These are phyloP conservation scores for Pinus albicaulis DNA, from an alignment of 75 land plant genomes.

Conservation along the genomic window DNA sequence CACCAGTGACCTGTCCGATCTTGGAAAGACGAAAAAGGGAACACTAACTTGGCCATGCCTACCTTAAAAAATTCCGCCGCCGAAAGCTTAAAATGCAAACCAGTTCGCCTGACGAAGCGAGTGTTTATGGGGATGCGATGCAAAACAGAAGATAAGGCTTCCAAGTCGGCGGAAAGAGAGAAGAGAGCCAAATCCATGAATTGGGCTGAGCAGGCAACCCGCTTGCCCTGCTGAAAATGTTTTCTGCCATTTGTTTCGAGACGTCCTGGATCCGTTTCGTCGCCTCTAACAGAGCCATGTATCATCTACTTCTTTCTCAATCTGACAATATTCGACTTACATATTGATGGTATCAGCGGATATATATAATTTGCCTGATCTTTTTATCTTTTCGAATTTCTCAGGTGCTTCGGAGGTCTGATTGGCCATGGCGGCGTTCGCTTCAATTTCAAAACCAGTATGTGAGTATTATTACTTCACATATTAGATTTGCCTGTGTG, in stretches of 20 bases:
- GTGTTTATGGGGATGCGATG: too few relatives aligned
- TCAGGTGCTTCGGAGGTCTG: conserved; percentile 2
- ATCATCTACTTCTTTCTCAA: not conserved
- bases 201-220: too few relatives aligned
- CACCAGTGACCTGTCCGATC: too few relatives aligned
- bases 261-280: not conserved
- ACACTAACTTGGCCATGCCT: too few relatives aligned
- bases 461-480: not conserved
- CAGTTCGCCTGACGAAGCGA: too few relatives aligned
- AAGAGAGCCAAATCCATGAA: too few relatives aligned
- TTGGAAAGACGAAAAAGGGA: too few relatives aligned
- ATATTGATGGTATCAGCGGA: not conserved
- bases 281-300: conserved; percentile 4
- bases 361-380: not conserved
- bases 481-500: too few relatives aligned
- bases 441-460: conserved; percentile 8
- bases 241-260: not conserved
- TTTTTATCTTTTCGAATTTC: not conserved
- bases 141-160: too few relatives aligned
- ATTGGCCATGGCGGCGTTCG: conserved; percentile 1
- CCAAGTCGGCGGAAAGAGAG: too few relatives aligned
- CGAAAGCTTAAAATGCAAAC: too few relatives aligned
- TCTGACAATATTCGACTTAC: not conserved
- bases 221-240: not conserved
- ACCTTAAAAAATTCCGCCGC: too few relatives aligned